These are phyloP conservation scores for Pilobolus umbonatus DNA, from an alignment of 192 early-diverging fungal species.

Conservation along the genomic window DNA sequence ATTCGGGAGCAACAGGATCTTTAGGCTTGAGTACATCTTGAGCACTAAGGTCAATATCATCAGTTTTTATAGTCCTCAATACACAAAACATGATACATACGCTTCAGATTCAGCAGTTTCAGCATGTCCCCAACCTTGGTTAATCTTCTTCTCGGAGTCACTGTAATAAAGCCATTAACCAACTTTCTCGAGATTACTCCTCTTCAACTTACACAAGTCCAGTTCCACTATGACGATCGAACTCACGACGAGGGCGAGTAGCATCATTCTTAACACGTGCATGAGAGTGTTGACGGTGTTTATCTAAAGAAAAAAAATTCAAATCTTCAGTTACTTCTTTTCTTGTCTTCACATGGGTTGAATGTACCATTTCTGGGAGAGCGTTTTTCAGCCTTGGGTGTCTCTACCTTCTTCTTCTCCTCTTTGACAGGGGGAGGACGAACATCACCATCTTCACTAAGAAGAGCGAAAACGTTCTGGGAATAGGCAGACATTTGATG, in stretches of 20 bases:
- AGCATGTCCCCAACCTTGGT: conserved; percentile 76
- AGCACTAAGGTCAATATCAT: conserved; percentile 3
- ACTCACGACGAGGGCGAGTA: conserved; percentile 52
- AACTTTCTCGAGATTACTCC: too few species aligned
- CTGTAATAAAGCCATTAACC: conserved; percentile 29
- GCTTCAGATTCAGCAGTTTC: conserved; percentile 53
- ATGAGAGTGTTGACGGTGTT: neutral
- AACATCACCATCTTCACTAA: conserved; percentile 55
- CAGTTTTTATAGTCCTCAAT: neutral
- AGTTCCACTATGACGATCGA: conserved; percentile 82
- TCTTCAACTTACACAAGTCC: conserved; percentile 44
- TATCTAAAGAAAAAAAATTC: neutral
- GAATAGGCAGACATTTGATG: conserved; percentile 35
- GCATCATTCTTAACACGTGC: neutral
- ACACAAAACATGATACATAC: neutral
- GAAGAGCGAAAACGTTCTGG: conserved; percentile 63
- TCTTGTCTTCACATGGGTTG: too few species aligned
- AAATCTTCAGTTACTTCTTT: neutral
- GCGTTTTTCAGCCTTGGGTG: conserved; percentile 25
- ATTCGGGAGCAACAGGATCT: conserved; percentile 32
- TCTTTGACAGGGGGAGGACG: conserved; percentile 41
- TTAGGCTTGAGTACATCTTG: conserved; percentile 18
- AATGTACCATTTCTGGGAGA: conserved; percentile 10
- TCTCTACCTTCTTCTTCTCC: conserved; percentile 33
- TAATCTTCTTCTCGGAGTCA: conserved; percentile 91